Evolutionary conservation across 768 basidiomycete species (phyloP), one percentile per base, ranked within the genome.

Genomic region (Amanita fuliginea): DNA sequence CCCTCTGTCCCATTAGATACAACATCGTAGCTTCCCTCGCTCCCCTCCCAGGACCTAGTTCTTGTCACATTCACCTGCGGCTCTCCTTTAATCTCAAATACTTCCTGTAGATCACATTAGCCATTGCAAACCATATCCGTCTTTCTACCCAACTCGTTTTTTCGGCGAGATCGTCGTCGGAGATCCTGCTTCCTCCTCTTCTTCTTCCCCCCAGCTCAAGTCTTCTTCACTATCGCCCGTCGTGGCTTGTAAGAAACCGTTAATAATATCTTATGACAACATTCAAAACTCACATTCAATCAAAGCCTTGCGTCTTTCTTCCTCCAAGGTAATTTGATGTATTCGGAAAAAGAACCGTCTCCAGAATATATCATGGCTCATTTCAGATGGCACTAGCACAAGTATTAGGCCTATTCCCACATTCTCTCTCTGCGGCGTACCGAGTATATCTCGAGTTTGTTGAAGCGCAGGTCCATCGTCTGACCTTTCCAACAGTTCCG

Each of bases 161-260:
- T 33, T 46, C 4, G 46, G 33, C 22, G 46, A 35, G 46, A 47
- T 47, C 14, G 59, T 59, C 11, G 54, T 43, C 3, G 56, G 59
- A 3, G 42, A 40, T 9, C 21, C 51, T 21, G 60, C 54, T 34
- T 61, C 55, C 44, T 86, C 84, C n/a, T 90, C 88, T n/a, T 93
- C 90, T 45, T 92, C 90, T 52, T 89, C 89, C 60, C 93, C 91
- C 91, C 91, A 95, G 57, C 79, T 86, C 64, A 95, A 92, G 51
- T 89, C 84, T 30, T 94, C 92, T 40, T 95, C 92, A 22, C 74
- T 78, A 51, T 84, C 79, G 6, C 70, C 63, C 4, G 80, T 69
- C 3, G 80, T 70, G n/a, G 74, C 80, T 82, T 54, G 36, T 22
- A 13, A 16, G 18, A n/a, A 34, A 10, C 46, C 32, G 2, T 22